Evolutionary conservation across 345 rosid genomes (phyloP), one percentile per base, ranked within the genome.

Genomic region (Dimocarpus longan): DNA sequence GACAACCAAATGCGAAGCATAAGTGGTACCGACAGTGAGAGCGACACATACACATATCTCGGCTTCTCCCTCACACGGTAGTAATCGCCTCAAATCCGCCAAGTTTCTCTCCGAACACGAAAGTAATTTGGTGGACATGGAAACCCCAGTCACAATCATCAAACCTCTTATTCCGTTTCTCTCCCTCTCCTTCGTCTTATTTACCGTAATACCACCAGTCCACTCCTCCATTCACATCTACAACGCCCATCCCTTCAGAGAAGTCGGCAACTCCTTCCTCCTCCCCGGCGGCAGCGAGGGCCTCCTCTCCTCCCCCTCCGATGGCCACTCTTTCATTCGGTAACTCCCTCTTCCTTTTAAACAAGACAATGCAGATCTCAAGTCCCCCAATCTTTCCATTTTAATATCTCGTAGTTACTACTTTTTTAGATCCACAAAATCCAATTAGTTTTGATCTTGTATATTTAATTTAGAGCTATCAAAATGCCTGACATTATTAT

Each of bases 271-370:
- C 70, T 82, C 97, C 66, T 90, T 84, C 80, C 97, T 96, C 79
- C 95, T 96, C 78, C 84, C 95, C 66, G 99, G 99, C 62, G 99
- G 98, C 79, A 96, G 99, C 88, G 99, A 96, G 79, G 99, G 99
- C 80, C 84, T 94, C 78, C 84, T 75, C 82, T 85, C 95, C 71
- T 79, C 83, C 43, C 26, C 82, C 16, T 69, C 82, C 56, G 79
- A 21, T 39, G 79, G 78, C 80, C 78, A 80, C 66, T 89, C 98
- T 72, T 91, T 81, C 79, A 89, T 95, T 86, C 83, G 93, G 97
- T 89, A 83, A 46, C 50, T 46, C n/a, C n/a, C n/a, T n/a, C n/a
- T n/a, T n/a, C n/a, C n/a, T n/a, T n/a, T n/a, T n/a, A n/a, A n/a
- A n/a, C n/a, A 18, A 11, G 22, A 16, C 63, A 8, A 28, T 19